Evolutionary conservation across 805 yeast species (phyloP), one percentile per base, ranked within the genome.

Genomic region (Saccharomycopsis microspora): DNA sequence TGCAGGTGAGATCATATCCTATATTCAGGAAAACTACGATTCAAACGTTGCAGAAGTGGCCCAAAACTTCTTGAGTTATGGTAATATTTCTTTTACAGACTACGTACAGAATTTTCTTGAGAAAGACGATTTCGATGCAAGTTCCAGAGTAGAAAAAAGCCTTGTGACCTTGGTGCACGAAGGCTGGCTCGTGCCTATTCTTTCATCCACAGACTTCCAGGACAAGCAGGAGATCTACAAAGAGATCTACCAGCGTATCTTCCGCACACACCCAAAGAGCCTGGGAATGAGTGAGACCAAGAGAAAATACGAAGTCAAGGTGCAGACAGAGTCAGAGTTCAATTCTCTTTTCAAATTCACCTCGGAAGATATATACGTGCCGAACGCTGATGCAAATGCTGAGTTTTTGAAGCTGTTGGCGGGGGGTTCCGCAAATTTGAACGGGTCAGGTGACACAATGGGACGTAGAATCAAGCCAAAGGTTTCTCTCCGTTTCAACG

Each of bases 1-100:
- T 62, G 69, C 88, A 5, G 97, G 95, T 40, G 85, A 83, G 46
- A 78, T 88, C 51, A 69, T 87, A 33, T 62, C 72, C 44, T 69
- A 69, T 50, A 69, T 82, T 42, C 70, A 74, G 48, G 60, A 63
- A n/a, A 50, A 55, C 5, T 74, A 71, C 50, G 66, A 63, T 31
- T 66, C 76, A 10, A 66, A 64, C 28, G 64, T 64, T 35, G 79
- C 84, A 1, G 78, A 77, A 45, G 73, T 85, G 28, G 67, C 85
- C 8, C 87, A 82, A 57, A 83, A 82, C 57, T 65, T 87, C 41
- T 60, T 85, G n/a, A 71, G 77, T 4, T 65, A 76, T 46, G 96
- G 96, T 0, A 79, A 80, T 56, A 60, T 87, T 47, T 71, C 78
- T 4, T 65, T 76, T 2, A 62, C 66, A 3, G 86, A 82, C 53